Base-by-base conservation (phyloP, 768 basidiomycete genomes). In the Naganishia randhawae region DNA sequence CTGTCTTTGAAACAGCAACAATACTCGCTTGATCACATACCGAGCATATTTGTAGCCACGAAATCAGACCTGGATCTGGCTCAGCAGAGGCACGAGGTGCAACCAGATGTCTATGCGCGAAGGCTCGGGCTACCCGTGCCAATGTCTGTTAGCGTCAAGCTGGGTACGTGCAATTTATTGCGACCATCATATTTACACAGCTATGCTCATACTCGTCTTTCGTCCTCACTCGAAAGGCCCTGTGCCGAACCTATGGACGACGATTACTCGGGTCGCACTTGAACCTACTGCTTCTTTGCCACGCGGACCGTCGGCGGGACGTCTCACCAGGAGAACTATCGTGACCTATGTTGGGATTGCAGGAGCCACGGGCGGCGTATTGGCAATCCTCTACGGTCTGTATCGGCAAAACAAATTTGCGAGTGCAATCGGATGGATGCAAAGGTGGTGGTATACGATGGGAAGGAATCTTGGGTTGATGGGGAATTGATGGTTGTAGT, bases 61-160 rank as follows among this genome's bases (percentile, higher is more conserved):
- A 99, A 99, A 81, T 94, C 92, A 7, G 95, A 99, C 79, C 85
- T 96, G 31, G 95, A 99, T 80, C 87, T 99, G 57, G 95, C 95
- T 13, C 86, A 94, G 73, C 76, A 96, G 89, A 84, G 95, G 77
- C 95, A 97, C 78, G 95, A 99, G 83, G 94, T 98, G 25, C 95
- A 99, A 76, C 95, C 95, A 41, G 95, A 98, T 76, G 92, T 94
- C 14, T 99, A 99, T 77, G 95, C 92, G 78, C 84, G 93, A 76
- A 84, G 92, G 69, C 81, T 97, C 61, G 86, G 87, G 10, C 83
- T 99, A n/a, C 91, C 89, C 71, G 92, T 95, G 5, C 95, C 95
- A 31, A 92, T 98, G 51, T 88, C 95, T 2, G 92, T 98, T 32
- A 94, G 91, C 78, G 88, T 94, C 50, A 89, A 88, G 80, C 87